Evolutionary conservation across 2,329 filamentous ascomycete genomes (phyloP).

Genomic region (Exophiala xenobiotica): DNA sequence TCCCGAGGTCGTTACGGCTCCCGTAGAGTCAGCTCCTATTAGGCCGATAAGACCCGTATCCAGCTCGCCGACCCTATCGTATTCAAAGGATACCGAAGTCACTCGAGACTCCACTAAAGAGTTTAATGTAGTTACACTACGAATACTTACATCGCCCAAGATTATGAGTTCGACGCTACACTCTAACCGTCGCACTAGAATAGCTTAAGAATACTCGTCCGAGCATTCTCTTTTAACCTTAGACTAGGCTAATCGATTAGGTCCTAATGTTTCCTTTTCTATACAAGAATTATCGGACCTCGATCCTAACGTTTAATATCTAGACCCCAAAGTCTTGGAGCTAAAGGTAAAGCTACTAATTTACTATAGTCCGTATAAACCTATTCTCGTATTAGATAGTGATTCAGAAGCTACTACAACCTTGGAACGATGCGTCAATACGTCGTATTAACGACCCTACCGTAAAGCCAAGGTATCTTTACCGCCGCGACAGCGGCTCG

Average conservation of each 20-base stretch:
- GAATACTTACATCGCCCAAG: not conserved
- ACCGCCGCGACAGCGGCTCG: not conserved
- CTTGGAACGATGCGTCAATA: not conserved
- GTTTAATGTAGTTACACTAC: not conserved
- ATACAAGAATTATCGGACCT: not conserved
- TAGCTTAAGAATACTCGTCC: not conserved
- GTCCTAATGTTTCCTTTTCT: not conserved
- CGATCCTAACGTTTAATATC: not conserved
- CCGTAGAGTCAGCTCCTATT: constrained; percentile 22
- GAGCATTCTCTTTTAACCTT: not conserved
- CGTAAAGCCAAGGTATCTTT: not conserved
- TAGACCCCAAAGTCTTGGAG: not conserved
- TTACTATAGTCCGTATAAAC: not conserved
- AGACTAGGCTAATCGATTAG: not conserved
- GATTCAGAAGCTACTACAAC: not conserved
- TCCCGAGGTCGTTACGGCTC: constrained; percentile 31
- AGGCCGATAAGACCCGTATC: not conserved
- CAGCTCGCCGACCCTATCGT: constrained; percentile 8
- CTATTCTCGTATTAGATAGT: not conserved
- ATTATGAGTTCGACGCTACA: constrained; percentile 2
- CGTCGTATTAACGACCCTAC: not conserved
- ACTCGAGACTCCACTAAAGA: constrained; percentile 4
- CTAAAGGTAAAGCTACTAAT: not conserved
- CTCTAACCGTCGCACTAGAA: constrained; percentile 2
- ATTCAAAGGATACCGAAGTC: constrained; percentile 5